These are phyloP conservation scores for Claviceps cyperi DNA, from an alignment of 2,329 filamentous ascomycete species.

Conservation along the genomic window DNA sequence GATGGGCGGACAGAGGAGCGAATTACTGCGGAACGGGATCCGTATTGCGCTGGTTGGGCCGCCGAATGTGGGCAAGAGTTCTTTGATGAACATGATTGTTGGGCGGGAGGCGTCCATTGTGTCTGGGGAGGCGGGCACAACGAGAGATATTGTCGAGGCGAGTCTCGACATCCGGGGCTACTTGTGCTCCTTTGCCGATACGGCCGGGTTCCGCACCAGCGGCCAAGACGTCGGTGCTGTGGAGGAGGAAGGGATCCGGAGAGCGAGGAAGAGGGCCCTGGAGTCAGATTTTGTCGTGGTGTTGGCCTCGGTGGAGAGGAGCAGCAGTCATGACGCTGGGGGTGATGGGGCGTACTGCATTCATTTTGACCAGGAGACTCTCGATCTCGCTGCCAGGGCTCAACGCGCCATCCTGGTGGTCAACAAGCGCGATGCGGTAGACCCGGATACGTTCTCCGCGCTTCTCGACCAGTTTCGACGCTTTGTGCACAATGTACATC, in stretches of 20 bases:
- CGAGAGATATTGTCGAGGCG: conserved; percentile 84
- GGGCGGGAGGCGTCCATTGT: conserved; percentile 93
- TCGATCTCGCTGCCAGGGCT: conserved; percentile 35
- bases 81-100: conserved; percentile 76
- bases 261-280: conserved; percentile 66
- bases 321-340: conserved; percentile 13
- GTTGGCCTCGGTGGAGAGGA: conserved; percentile 56
- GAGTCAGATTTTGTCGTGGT: conserved; percentile 78
- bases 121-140: conserved; percentile 83
- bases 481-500: conserved; percentile 7
- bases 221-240: conserved; percentile 47
- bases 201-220: conserved; percentile 65
- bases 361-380: conserved; percentile 39
- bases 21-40: conserved; percentile 75
- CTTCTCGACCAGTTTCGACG: conserved; percentile 28
- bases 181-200: conserved; percentile 88
- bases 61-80: conserved; percentile 92
- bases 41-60: conserved; percentile 75
- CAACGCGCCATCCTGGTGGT: conserved; percentile 38
- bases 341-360: conserved; percentile 21
- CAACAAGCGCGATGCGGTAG: conserved; percentile 46
- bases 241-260: conserved; percentile 79
- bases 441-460: conserved; percentile 17
- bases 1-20: conserved; percentile 63
- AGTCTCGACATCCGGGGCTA: conserved; percentile 80